Percentiles rank a stretch among this genome's conserved stretches.
Conservation (phyloP, 495 filamentous ascomycete species). For the Penicillium samsonianum region DNA sequence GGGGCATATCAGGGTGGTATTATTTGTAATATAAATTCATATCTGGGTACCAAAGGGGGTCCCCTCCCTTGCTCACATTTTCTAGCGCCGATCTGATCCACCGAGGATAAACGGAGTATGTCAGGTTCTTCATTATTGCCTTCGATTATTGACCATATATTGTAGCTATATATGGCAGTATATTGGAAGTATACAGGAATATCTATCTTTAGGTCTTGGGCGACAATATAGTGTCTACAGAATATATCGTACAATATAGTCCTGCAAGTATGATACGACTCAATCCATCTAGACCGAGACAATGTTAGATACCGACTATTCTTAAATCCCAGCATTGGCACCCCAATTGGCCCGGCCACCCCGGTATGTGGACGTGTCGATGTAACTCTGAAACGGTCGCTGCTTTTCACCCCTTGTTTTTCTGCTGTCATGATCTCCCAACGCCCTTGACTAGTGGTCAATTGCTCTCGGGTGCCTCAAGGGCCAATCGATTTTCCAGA, state of each 20-base stretch:
- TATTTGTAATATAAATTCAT: neutral
- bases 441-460: constrained; percentile 3
- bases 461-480: constrained; percentile 14
- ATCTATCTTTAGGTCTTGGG: neutral
- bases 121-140: neutral
- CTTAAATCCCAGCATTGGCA: neutral
- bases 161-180: neutral
- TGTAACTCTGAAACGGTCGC: constrained; percentile 15
- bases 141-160: neutral
- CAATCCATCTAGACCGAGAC: neutral
- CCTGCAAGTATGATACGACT: neutral
- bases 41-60: constrained; percentile 8
- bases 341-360: neutral
- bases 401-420: constrained; percentile 8
- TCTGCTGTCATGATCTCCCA: constrained; percentile 7
- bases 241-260: neutral
- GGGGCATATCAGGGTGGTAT: neutral
- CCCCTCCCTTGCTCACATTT: constrained; percentile 10
- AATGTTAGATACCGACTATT: neutral
- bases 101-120: constrained; percentile 5
- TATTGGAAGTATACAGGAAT: neutral
- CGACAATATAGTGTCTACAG: neutral
- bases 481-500: constrained; percentile 1
- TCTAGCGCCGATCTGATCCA: constrained; percentile 14
- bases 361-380: constrained; percentile 9